Evolutionary conservation across 805 yeast species (phyloP).

Genomic region (Hanseniaspora meyeri): DNA sequence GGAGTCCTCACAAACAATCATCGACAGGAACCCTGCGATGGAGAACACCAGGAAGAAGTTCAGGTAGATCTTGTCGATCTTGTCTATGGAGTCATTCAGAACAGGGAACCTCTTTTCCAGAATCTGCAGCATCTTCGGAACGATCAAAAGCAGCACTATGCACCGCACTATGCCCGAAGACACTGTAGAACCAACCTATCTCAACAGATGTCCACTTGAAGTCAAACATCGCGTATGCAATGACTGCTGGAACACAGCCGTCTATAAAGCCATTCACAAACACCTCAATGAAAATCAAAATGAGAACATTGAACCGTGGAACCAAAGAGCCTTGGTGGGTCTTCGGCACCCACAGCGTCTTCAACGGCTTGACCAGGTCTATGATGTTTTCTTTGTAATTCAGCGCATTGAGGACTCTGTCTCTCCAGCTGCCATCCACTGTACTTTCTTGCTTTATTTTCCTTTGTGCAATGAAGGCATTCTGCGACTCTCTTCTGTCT

Average conservation of each 20-base stretch:
- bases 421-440: neutral
- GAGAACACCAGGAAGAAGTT: slow-evolving; percentile 30
- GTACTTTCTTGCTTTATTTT: neutral
- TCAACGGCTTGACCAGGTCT: slow-evolving; percentile 31
- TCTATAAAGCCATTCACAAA: slow-evolving; percentile 20
- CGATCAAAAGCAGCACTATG: slow-evolving; percentile 14
- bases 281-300: slow-evolving; percentile 18
- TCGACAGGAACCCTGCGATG: slow-evolving; percentile 28
- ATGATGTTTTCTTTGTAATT: slow-evolving; percentile 16
- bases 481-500: slow-evolving; percentile 39
- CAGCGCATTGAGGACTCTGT: neutral
- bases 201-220: slow-evolving; percentile 21
- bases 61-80: slow-evolving; percentile 35
- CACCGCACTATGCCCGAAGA: slow-evolving; percentile 20
- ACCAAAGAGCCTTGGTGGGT: slow-evolving; percentile 14
- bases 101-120: slow-evolving; percentile 14
- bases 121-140: slow-evolving; percentile 2
- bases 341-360: slow-evolving; percentile 18
- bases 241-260: slow-evolving; percentile 18
- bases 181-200: slow-evolving; percentile 21
- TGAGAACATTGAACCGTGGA: slow-evolving; percentile 18
- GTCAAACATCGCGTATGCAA: slow-evolving; percentile 18
- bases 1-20: slow-evolving; percentile 21
- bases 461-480: neutral
- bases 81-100: slow-evolving; percentile 36